A percentile compares a stretch with the other conserved stretches of the same genome.
Evolutionary conservation across 2,329 filamentous ascomycete species (phyloP).

Genomic region (Penicillium griseofulvum): DNA sequence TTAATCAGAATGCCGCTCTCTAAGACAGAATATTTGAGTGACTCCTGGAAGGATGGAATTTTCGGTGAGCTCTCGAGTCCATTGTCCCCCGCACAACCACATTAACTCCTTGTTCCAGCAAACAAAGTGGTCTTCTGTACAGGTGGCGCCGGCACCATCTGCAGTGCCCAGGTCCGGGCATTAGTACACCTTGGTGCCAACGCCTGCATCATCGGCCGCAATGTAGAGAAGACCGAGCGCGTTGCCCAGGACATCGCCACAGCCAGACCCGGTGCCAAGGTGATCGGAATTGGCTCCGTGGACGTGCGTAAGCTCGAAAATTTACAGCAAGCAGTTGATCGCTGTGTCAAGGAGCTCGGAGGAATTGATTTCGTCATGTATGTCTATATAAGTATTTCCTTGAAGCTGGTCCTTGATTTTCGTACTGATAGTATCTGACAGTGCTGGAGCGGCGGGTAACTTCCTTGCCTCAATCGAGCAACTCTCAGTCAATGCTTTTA

Average conservation of each 20-base stretch:
- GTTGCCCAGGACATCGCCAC: constrained; percentile 80
- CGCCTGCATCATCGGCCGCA: constrained; percentile 90
- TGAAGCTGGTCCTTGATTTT: background rate
- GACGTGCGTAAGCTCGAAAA: constrained; percentile 71
- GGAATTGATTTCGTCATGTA: constrained; percentile 91
- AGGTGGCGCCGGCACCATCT: constrained; percentile 89
- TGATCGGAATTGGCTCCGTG: constrained; percentile 75
- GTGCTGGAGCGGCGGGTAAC: constrained; percentile 91
- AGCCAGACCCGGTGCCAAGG: constrained; percentile 73
- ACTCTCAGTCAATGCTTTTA: constrained; percentile 86
- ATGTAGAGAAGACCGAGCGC: constrained; percentile 78
- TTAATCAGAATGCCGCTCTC: constrained; percentile 61
- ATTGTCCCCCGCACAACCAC: background rate
- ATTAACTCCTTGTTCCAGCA: constrained; percentile 50
- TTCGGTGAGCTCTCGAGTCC: constrained; percentile 60
- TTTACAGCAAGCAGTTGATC: constrained; percentile 70
- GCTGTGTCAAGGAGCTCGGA: constrained; percentile 78
- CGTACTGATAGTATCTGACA: constrained; percentile 37
- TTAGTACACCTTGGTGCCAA: constrained; percentile 88
- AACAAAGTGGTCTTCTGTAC: constrained; percentile 93
- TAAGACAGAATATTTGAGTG: constrained; percentile 73
- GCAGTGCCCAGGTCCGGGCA: constrained; percentile 88
- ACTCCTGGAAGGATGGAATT: constrained; percentile 81
- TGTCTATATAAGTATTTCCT: constrained; percentile 23
- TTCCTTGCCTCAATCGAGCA: constrained; percentile 83